A percentile compares a stretch with the other conserved stretches of the same genome.
phyloP scores from a whole-genome alignment of 257 asterid genomes.

The Petrea volubilis region DNA sequence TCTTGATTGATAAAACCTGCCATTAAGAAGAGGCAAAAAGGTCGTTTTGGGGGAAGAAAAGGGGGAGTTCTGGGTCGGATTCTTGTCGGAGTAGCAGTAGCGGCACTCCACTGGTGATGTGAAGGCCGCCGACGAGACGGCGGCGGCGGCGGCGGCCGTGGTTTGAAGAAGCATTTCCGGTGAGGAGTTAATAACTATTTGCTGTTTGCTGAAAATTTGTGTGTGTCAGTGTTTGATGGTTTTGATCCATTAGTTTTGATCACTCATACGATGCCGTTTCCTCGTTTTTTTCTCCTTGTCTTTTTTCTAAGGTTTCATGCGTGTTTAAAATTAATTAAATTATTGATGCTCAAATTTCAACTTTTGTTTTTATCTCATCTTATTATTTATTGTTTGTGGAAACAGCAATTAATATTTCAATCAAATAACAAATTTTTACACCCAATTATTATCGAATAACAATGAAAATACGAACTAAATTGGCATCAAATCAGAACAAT shows the following conservation, averaged over 20 bases:
- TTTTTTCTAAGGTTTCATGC: no score
- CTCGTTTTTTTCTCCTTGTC: not conserved
- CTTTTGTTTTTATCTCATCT: no score
- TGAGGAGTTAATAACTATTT: not conserved
- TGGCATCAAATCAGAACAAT: no score
- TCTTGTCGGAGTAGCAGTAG: conserved; percentile 35
- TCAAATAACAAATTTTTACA: no score
- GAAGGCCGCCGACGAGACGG: conserved; percentile 16
- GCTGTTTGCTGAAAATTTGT: not conserved
- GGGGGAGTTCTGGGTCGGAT: conserved; percentile 31
- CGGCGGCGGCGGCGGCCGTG: conserved; percentile 24
- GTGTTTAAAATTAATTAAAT: no score
- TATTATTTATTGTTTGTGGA: no score
- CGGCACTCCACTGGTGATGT: conserved; percentile 19
- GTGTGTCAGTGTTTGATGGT: no score
- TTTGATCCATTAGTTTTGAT: no score
- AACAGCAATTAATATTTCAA: no score
- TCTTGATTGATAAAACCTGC: conserved; percentile 40
- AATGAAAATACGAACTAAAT: no score
- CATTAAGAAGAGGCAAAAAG: conserved; percentile 56
- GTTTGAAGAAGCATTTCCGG: conserved; percentile 63
- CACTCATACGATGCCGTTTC: conserved; percentile 15
- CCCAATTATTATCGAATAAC: no score
- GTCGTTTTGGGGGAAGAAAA: conserved; percentile 40
- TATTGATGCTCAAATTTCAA: no score